Base-by-base conservation (phyloP, 2,329 filamentous ascomycete species). In the Cercospora sojina region DNA sequence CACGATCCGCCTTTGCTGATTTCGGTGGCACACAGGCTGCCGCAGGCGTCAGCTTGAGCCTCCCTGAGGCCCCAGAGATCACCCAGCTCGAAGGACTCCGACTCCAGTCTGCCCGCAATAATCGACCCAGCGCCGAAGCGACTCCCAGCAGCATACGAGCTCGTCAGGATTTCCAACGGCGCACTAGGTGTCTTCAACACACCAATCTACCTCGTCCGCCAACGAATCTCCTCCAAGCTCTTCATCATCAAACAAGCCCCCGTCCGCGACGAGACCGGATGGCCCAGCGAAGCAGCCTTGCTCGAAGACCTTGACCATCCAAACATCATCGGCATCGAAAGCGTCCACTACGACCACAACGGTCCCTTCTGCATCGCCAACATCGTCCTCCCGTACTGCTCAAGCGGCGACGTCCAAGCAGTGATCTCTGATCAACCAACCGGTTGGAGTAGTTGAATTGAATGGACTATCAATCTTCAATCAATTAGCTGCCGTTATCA, bases 371-470 rank as follows among this genome's bases (percentile, higher is more conserved):
- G 47, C 23, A 62, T 64, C 16, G 56, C 29, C 5, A 60, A 64
- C 23, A 55, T 69, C 29, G 53, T 65, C 5, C 58, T 71, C 20
- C 70, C 69, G n/a, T 73, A 63, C 60, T 72, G 69, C 63, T 35
- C 62, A 1, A 64, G 64, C 10, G 72, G 72, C 10, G 71, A 73
- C 47, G 58, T 74, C 1, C 23, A 29, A n/a, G 61, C n/a, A n/a
- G n/a, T n/a, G n/a, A n/a, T n/a, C n/a, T n/a, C n/a, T n/a, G n/a
- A n/a, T n/a, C n/a, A n/a, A n/a, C n/a, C n/a, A n/a, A n/a, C n/a
- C n/a, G n/a, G n/a, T n/a, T n/a, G n/a, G n/a, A n/a, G n/a, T n/a
- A n/a, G n/a, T n/a, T n/a, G n/a, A n/a, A n/a, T n/a, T n/a, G n/a
- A n/a, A n/a, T n/a, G n/a, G n/a, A n/a, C n/a, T n/a, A n/a, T n/a